A percentile compares a stretch with the other conserved stretches of the same genome.
These are phyloP conservation scores for Conoideocrella luteorostrata DNA, from an alignment of 2,329 filamentous ascomycete genomes.

Conservation along the genomic window DNA sequence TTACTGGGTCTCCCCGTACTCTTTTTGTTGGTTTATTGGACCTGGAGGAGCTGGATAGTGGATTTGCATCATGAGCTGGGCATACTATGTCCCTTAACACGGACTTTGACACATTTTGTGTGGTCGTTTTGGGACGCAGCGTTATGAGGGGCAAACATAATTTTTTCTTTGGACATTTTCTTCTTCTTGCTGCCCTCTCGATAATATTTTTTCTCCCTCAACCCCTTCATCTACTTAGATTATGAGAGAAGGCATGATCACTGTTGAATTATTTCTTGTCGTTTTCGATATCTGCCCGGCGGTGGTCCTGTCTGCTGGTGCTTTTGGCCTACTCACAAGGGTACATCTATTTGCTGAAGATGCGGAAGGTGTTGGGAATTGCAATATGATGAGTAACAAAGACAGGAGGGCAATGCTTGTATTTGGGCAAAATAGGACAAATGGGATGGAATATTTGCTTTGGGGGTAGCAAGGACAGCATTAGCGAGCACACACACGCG, in stretches of 20 bases:
- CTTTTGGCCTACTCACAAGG: background rate
- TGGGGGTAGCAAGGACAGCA: background rate
- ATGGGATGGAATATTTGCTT: background rate
- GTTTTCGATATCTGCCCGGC: too few species aligned
- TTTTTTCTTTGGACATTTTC: background rate
- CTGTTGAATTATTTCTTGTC: background rate
- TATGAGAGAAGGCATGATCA: constrained; percentile 5
- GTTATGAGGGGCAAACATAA: background rate
- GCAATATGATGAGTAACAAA: background rate
- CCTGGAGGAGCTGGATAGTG: too few species aligned
- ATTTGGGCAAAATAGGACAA: background rate
- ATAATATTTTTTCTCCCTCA: background rate
- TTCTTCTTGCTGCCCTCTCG: background rate
- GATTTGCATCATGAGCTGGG: too few species aligned
- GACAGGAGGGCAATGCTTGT: background rate
- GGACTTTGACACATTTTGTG: too few species aligned
- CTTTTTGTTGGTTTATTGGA: too few species aligned
- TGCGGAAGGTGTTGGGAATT: background rate
- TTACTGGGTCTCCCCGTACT: background rate
- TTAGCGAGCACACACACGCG: background rate
- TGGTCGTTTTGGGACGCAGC: too few species aligned
- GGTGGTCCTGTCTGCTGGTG: background rate
- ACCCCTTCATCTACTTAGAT: background rate
- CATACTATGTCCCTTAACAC: too few species aligned
- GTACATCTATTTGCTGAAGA: background rate